These are phyloP conservation scores for Penicillium silybi DNA, from an alignment of 495 filamentous ascomycete genomes.

Conservation along the genomic window DNA sequence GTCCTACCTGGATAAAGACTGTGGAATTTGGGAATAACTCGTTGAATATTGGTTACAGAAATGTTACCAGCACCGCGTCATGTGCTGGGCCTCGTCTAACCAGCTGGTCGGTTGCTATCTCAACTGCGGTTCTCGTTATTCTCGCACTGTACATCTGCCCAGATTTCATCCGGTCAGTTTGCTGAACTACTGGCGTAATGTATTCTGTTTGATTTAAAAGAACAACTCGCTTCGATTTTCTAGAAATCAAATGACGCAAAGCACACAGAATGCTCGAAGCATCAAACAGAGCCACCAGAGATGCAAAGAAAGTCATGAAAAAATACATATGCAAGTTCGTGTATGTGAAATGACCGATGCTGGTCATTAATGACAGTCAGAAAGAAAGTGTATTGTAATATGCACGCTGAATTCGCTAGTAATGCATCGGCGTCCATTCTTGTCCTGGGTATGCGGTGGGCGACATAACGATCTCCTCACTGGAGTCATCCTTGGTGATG, in stretches of 20 bases:
- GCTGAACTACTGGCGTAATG: too few relatives aligned
- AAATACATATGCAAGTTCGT: not conserved
- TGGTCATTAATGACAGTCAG: not conserved
- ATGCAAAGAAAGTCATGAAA: not conserved
- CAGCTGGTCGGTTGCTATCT: too few relatives aligned
- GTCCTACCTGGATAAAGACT: slow-evolving; percentile 9
- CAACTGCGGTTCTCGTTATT: too few relatives aligned
- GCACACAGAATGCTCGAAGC: not conserved
- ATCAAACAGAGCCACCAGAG: not conserved
- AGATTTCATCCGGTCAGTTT: too few relatives aligned
- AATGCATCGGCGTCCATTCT: slow-evolving; percentile 65
- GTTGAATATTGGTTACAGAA: too few relatives aligned
- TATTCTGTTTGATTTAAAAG: too few relatives aligned
- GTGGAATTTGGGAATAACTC: slow-evolving; percentile 5
- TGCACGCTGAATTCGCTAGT: slow-evolving; percentile 11
- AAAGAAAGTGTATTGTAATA: slow-evolving; percentile 19
- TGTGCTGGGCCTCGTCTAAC: too few relatives aligned
- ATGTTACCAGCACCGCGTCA: too few relatives aligned
- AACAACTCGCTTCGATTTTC: too few relatives aligned
- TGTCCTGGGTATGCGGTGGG: slow-evolving; percentile 78
- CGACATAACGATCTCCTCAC: slow-evolving; percentile 62
- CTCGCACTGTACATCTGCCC: too few relatives aligned
- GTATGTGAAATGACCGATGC: not conserved
- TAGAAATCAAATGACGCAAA: not conserved
- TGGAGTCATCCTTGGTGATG: slow-evolving; percentile 45